These are phyloP conservation scores for Candida anutae DNA, from an alignment of 1,139 yeast species.

Conservation along the genomic window DNA sequence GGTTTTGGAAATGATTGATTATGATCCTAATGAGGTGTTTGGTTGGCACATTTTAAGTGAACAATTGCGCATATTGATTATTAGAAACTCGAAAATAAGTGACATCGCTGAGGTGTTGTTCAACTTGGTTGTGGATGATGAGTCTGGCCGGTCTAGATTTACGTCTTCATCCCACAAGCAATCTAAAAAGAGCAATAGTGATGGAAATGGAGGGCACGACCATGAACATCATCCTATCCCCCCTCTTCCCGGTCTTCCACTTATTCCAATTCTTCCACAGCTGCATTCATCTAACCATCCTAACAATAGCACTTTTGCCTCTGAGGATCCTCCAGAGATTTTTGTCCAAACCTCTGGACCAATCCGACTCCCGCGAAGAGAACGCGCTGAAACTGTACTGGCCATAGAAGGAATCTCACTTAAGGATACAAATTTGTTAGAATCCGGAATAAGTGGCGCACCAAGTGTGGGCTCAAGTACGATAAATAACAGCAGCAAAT, in stretches of 20 bases:
- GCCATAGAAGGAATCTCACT: slow-evolving; percentile 22
- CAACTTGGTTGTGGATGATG: slow-evolving; percentile 50
- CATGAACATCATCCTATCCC: background rate
- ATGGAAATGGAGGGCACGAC: slow-evolving; percentile 1
- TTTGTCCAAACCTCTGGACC: no score
- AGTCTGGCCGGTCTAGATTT: slow-evolving; percentile 37
- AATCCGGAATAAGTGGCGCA: slow-evolving; percentile 2
- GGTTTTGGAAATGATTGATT: slow-evolving; percentile 50
- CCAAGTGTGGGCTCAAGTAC: background rate
- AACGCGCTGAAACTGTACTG: slow-evolving; percentile 18
- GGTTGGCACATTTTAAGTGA: slow-evolving; percentile 60
- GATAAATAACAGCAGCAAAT: slow-evolving; percentile 1
- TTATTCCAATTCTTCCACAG: background rate
- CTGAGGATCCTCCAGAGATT: slow-evolving; percentile 3
- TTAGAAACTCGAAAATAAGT: slow-evolving; percentile 42
- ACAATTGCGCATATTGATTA: slow-evolving; percentile 46
- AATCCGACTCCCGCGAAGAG: slow-evolving; percentile 18
- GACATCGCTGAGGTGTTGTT: slow-evolving; percentile 45
- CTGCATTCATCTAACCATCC: no score
- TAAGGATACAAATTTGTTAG: slow-evolving; percentile 12
- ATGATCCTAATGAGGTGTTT: slow-evolving; percentile 57
- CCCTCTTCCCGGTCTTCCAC: background rate
- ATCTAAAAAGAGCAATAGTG: slow-evolving; percentile 2
- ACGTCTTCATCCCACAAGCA: slow-evolving; percentile 5
- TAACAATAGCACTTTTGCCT: background rate